Percentiles rank a stretch among this genome's conserved stretches.
phyloP scores from a whole-genome alignment of 169 alveolate genomes.

The Eimeria acervulina region DNA sequence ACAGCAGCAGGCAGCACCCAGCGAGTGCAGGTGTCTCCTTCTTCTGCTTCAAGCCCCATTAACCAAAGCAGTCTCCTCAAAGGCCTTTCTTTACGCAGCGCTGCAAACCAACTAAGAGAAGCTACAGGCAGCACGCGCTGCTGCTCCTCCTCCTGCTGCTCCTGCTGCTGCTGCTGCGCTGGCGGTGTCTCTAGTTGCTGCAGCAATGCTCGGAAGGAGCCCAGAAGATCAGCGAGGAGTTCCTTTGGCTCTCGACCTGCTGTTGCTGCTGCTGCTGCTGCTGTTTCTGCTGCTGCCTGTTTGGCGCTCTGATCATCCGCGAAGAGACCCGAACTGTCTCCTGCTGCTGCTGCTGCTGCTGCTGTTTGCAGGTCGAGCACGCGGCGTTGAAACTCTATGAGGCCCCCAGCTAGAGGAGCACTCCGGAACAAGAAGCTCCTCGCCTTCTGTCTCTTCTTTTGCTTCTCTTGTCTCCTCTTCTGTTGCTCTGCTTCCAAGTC shows the following conservation, averaged over 20 bases:
- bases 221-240: background rate
- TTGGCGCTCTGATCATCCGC: background rate
- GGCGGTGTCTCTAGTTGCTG: background rate
- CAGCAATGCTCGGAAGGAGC: background rate
- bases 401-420: slow-evolving; percentile 36
- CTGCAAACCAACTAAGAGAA: background rate
- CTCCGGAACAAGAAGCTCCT: slow-evolving; percentile 46
- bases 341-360: slow-evolving; percentile 9
- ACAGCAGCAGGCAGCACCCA: slow-evolving; percentile 2
- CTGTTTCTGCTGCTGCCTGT: slow-evolving; percentile 12
- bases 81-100: slow-evolving; percentile 1
- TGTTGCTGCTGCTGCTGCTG: background rate
- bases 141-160: background rate
- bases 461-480: background rate
- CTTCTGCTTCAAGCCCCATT: background rate
- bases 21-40: slow-evolving; percentile 12
- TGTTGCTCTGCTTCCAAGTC: slow-evolving; percentile 50
- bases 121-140: background rate
- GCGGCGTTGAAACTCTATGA: slow-evolving; percentile 25
- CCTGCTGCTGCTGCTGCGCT: background rate
- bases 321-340: background rate
- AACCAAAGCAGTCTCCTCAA: slow-evolving; percentile 27
- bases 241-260: no score
- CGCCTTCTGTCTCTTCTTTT: background rate
- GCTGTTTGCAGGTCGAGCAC: background rate